Conservation (phyloP, 2,329 filamentous ascomycete genomes). For the Calonectria ilicicola region DNA sequence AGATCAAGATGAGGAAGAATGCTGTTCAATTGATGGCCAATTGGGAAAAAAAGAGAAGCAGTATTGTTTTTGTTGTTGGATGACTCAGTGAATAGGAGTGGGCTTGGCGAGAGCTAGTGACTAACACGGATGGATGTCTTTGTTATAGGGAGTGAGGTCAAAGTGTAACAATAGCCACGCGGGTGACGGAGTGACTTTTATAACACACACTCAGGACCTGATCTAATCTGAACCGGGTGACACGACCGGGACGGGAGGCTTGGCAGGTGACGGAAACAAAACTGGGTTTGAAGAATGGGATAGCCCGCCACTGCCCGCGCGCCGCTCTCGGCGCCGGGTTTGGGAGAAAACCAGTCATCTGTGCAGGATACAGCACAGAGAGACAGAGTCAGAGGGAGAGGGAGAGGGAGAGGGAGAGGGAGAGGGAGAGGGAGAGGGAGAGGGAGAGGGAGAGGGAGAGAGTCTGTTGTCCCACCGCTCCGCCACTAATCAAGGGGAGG, state of each 20-base stretch:
- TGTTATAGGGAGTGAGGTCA: neutral
- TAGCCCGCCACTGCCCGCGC: conserved; percentile 45
- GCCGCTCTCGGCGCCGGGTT: conserved; percentile 37
- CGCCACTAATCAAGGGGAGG: conserved; percentile 1
- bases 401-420: too few species aligned
- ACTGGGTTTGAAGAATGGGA: conserved; percentile 20
- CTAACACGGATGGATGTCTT: neutral
- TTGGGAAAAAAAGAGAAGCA: neutral
- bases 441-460: too few species aligned
- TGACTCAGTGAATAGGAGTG: conserved; percentile 9
- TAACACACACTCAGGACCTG: too few species aligned
- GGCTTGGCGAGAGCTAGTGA: neutral
- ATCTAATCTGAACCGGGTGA: neutral
- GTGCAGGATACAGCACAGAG: neutral
- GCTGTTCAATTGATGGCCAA: conserved; percentile 14
- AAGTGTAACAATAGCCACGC: neutral
- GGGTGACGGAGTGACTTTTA: conserved; percentile 21
- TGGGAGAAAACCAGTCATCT: conserved; percentile 32
- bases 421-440: too few species aligned
- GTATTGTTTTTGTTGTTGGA: neutral
- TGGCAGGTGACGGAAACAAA: conserved; percentile 29
- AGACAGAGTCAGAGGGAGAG: too few species aligned
- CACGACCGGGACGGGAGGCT: conserved; percentile 13
- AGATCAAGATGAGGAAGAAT: conserved; percentile 16
- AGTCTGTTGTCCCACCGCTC: neutral